Conservation (phyloP, 139 green algal genomes). For the Desmodesmus armatus region DNA sequence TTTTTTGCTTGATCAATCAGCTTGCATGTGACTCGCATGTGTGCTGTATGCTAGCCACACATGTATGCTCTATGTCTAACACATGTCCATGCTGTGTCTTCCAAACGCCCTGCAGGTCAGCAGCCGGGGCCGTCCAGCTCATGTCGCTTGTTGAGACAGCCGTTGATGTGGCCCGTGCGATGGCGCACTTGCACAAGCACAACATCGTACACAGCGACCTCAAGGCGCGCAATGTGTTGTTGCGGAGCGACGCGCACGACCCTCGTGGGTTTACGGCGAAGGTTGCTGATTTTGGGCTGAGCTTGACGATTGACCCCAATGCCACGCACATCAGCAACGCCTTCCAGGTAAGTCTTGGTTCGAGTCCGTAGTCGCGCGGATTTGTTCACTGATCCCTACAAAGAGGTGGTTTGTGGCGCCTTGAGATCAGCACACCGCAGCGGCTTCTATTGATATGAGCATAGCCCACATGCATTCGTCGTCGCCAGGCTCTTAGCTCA, state of each 20-base stretch:
- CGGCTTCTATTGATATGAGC: too few relatives aligned
- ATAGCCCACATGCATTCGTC: too few relatives aligned
- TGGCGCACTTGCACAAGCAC: conserved; percentile 59
- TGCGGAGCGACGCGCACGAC: conserved; percentile 25
- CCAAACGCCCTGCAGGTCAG: neutral
- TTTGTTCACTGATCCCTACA: too few relatives aligned
- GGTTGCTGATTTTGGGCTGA: conserved; percentile 64
- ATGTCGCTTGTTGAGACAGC: conserved; percentile 42
- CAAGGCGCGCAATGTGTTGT: conserved; percentile 58
- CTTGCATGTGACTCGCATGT: too few relatives aligned
- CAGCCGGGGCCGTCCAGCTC: neutral
- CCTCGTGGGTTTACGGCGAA: conserved; percentile 12
- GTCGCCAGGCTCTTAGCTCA: too few relatives aligned
- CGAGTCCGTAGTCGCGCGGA: too few relatives aligned
- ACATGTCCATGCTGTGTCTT: neutral
- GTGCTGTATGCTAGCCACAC: too few relatives aligned
- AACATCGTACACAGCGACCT: conserved; percentile 64
- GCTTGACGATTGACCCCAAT: conserved; percentile 43
- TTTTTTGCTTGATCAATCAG: too few relatives aligned
- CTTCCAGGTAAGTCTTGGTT: conserved; percentile 41
- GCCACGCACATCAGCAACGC: conserved; percentile 58
- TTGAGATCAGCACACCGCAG: too few relatives aligned
- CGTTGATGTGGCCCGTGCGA: conserved; percentile 58
- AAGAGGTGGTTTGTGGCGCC: too few relatives aligned
- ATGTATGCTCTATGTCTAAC: too few relatives aligned